Evolutionary conservation across 345 rosid genomes (phyloP).

Genomic region (Eucalyptus regnans): DNA sequence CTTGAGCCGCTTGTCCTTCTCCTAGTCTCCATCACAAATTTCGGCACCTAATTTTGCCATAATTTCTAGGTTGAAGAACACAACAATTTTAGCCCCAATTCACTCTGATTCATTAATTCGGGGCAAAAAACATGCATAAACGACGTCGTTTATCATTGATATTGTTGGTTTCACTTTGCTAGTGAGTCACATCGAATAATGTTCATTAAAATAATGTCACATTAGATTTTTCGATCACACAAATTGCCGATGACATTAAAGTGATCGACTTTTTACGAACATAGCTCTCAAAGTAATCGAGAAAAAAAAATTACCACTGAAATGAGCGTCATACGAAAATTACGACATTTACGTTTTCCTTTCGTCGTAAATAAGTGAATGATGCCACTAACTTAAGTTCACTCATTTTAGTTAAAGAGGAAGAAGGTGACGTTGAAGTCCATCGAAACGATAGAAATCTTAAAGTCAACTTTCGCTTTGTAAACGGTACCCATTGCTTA

Average conservation of each 20-base stretch:
- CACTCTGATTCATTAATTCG: neutral
- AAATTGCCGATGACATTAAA: neutral
- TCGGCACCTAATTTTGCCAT: neutral
- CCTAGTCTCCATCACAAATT: neutral
- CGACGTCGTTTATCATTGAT: neutral
- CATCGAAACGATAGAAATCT: no score
- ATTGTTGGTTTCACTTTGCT: neutral
- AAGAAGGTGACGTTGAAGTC: no score
- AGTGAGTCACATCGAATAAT: neutral
- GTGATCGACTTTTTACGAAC: neutral
- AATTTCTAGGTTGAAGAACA: neutral
- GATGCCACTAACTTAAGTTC: neutral
- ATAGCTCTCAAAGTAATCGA: neutral
- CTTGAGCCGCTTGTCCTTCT: neutral
- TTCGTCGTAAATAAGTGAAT: neutral
- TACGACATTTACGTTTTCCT: accelerated
- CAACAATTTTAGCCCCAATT: neutral
- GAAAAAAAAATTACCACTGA: no score
- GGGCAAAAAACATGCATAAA: neutral
- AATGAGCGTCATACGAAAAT: no score
- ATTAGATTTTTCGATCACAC: neutral
- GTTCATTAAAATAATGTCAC: neutral
- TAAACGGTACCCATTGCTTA: neutral
- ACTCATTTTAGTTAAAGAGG: no score
- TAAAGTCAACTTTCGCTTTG: no score